Evolutionary conservation across 2,329 filamentous ascomycete genomes (phyloP), one percentile per base, ranked within the genome.

Genomic region (Nigrospora oryzae): DNA sequence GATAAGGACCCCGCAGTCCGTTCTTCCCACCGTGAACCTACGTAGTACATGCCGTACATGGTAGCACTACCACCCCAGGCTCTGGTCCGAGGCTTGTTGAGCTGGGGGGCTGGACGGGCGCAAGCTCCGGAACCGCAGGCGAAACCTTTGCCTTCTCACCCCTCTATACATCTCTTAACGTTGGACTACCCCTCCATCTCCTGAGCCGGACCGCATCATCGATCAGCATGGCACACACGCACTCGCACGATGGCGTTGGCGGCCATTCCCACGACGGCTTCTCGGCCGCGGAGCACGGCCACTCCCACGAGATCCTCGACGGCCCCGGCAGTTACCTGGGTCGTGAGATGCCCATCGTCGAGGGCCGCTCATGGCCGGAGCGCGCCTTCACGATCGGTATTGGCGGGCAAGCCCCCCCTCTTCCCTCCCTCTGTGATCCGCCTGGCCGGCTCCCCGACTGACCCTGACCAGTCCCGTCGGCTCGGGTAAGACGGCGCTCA

Each of bases 361-460:
- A 95, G 54, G 89, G 89, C 11, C 78, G 91, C 44, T 77, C 90
- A 61, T 98, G 90, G 87, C 76, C 76, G 28, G 87, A 95, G 52
- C 77, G 93, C 46, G 90, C 90, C 13, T 98, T 96, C 60, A 97
- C 93, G 5, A 77, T 98, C 58, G 93, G 93, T n/a, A 97, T 97
- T 67, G 93, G 93, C 69, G 93, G 93, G 89, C 95, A 74, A 55
- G 79, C n/a, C 35, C 28, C n/a, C 14, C 16, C 34, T 45, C 15
- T 17, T 15, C 32, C 19, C 4, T 15, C 12, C 28, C 14, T 19
- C 19, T 23, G 11, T 36, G 23, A 6, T 19, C 17, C 15, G 11
- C 30, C 33, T 36, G 16, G 17, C 19, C 31, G 7, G 30, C 17
- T 19, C 32, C 23, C 23, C 23, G 34, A 28, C 31, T 42, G 40